Percentiles rank a stretch among this genome's conserved stretches.
phyloP scores from a whole-genome alignment of 2,329 filamentous ascomycete species.

The Aspergillus felis region DNA sequence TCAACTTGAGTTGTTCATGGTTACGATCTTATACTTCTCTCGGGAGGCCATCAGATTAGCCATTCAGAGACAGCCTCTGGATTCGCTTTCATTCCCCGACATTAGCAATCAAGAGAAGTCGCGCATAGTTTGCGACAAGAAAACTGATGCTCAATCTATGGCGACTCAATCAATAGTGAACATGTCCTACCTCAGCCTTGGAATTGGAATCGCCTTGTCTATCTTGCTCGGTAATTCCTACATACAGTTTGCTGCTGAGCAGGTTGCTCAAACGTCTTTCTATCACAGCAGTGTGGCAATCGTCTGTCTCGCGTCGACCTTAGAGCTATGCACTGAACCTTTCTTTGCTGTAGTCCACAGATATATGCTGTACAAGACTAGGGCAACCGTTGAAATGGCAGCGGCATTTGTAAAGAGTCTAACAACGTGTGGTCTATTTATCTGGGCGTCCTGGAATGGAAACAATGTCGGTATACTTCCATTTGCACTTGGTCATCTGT shows the following conservation, averaged over 20 bases:
- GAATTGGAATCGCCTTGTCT: conserved; percentile 64
- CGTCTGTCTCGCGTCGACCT: conserved; percentile 55
- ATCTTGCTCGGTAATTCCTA: conserved; percentile 65
- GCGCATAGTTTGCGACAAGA: conserved; percentile 9
- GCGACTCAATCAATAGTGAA: conserved; percentile 75
- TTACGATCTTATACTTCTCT: conserved; percentile 91
- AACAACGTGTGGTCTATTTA: conserved; percentile 66
- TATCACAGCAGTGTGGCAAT: conserved; percentile 55
- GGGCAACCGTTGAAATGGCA: conserved; percentile 76
- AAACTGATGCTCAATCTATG: conserved; percentile 20
- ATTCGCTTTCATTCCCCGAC: conserved; percentile 15
- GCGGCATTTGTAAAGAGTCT: conserved; percentile 76
- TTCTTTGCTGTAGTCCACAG: conserved; percentile 85
- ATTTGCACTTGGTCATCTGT: conserved; percentile 81
- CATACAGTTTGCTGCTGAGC: conserved; percentile 50
- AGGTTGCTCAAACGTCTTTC: conserved; percentile 57
- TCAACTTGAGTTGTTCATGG: conserved; percentile 88
- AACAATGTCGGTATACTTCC: conserved; percentile 71
- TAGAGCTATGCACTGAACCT: conserved; percentile 83
- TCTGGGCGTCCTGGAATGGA: conserved; percentile 55
- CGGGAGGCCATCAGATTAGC: conserved; percentile 89
- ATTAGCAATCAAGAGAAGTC: conserved; percentile 8
- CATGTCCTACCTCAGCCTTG: conserved; percentile 73
- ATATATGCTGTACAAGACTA: conserved; percentile 71
- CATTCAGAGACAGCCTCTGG: conserved; percentile 68